Evolutionary conservation across 2,329 filamentous ascomycete genomes (phyloP).

Genomic region (Diatrype stigma): DNA sequence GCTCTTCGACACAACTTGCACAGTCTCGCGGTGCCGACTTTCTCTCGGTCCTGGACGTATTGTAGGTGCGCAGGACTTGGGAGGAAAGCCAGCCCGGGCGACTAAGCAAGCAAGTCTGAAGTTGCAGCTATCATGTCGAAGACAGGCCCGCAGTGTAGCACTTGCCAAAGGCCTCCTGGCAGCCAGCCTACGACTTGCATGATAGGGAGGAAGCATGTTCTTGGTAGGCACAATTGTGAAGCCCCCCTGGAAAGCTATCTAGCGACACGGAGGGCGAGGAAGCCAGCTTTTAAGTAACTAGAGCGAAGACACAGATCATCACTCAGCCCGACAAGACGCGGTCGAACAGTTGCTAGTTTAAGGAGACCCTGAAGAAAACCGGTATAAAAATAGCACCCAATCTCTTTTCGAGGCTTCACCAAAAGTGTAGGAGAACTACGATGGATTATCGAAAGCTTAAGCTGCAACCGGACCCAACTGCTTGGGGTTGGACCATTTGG

Average conservation of each 20-base stretch:
- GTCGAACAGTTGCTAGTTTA: not conserved
- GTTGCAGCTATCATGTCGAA: not conserved
- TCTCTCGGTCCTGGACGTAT: slow-evolving; percentile 27
- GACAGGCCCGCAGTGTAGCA: not conserved
- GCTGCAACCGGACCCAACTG: not conserved
- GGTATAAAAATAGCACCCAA: slow-evolving; percentile 14
- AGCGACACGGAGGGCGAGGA: not conserved
- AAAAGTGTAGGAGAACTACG: not conserved
- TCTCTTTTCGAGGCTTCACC: slow-evolving; percentile 1
- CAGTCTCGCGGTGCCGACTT: slow-evolving; percentile 15
- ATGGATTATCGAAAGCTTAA: not conserved
- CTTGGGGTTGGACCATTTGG: not conserved
- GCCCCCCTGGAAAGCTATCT: not conserved
- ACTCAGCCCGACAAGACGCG: not conserved
- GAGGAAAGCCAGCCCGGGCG: slow-evolving; percentile 4
- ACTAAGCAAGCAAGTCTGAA: not conserved
- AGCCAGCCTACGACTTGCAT: not conserved
- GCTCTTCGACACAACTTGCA: slow-evolving; percentile 11
- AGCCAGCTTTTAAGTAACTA: not conserved
- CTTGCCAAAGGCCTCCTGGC: not conserved
- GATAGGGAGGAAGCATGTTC: not conserved
- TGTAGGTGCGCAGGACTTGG: slow-evolving; percentile 13
- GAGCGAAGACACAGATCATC: not conserved
- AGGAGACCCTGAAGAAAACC: not conserved
- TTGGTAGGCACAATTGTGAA: not conserved